Percentiles rank a stretch among this genome's conserved stretches.
Conservation (phyloP, 345 rosid genomes). For the Eucalyptus decipiens region DNA sequence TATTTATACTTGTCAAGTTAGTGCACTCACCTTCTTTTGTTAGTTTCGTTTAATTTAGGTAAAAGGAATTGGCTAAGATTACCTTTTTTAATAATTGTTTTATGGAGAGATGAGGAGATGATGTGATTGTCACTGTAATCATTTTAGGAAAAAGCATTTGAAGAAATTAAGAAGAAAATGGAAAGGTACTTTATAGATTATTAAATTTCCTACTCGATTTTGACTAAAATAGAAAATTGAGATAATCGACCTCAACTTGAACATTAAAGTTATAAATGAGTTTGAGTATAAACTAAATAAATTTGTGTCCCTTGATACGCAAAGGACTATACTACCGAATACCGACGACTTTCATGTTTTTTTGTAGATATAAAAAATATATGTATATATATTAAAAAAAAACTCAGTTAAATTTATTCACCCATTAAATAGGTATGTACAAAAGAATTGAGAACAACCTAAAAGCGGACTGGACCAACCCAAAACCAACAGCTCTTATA, state of each 20-base stretch:
- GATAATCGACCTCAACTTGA: neutral
- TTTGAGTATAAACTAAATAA: neutral
- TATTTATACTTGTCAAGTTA: neutral
- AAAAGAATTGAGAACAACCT: accelerated
- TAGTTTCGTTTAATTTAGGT: neutral
- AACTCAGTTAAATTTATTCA: accelerated
- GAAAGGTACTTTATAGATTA: neutral
- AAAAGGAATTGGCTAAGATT: neutral
- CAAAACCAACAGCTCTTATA: too few species aligned
- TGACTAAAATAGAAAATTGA: neutral
- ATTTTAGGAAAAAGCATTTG: neutral
- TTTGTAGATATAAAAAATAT: neutral
- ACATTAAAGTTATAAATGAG: neutral
- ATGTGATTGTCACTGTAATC: neutral
- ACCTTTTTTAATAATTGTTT: neutral
- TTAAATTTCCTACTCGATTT: neutral
- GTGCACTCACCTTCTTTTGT: neutral
- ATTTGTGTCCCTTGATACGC: neutral
- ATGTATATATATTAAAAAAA: neutral
- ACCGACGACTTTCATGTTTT: accelerated
- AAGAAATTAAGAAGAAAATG: neutral
- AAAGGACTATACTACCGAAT: neutral
- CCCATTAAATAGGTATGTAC: too few species aligned
- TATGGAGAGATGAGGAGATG: neutral
- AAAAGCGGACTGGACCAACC: accelerated